These are phyloP conservation scores for Lumnitzera littorea DNA, from an alignment of 345 rosid species.

Conservation along the genomic window DNA sequence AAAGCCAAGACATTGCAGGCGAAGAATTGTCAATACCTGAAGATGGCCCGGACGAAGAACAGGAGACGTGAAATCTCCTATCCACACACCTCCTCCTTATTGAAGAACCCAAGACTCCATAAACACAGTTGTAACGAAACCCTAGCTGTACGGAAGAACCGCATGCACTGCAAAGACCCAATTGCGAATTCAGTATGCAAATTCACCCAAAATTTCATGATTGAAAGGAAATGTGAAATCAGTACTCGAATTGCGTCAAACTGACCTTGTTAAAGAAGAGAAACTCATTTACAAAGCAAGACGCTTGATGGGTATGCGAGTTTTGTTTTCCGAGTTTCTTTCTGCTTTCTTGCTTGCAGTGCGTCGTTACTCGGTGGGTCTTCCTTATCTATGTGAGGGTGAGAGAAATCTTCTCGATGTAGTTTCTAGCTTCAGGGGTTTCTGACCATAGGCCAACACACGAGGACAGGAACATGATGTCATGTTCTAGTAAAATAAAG, in stretches of 20 bases:
- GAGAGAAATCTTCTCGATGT: neutral
- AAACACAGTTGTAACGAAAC: slow-evolving; percentile 25
- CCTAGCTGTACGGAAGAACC: slow-evolving; percentile 30
- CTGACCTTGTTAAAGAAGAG: slow-evolving; percentile 19
- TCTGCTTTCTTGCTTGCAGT: neutral
- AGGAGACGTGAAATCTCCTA: slow-evolving; percentile 25
- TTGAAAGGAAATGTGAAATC: neutral
- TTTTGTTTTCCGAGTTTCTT: neutral
- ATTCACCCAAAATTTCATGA: neutral
- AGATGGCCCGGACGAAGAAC: slow-evolving; percentile 32
- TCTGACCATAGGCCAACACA: no score
- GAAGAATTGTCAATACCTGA: slow-evolving; percentile 11
- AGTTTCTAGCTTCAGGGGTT: neutral
- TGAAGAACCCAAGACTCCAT: slow-evolving; percentile 26
- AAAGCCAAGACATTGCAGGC: neutral
- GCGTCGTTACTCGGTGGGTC: neutral
- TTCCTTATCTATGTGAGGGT: neutral
- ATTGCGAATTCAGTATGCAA: slow-evolving; percentile 4
- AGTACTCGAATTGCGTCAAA: no score
- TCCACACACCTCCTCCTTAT: slow-evolving; percentile 16
- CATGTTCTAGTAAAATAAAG: no score
- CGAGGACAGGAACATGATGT: no score
- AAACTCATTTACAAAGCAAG: slow-evolving; percentile 15
- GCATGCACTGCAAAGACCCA: slow-evolving; percentile 24
- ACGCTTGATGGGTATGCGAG: neutral